Percentiles rank a stretch among this genome's conserved stretches.
Evolutionary conservation across 2,329 filamentous ascomycete species (phyloP).

Genomic region (Dryadomyces quercus-mongolicae): DNA sequence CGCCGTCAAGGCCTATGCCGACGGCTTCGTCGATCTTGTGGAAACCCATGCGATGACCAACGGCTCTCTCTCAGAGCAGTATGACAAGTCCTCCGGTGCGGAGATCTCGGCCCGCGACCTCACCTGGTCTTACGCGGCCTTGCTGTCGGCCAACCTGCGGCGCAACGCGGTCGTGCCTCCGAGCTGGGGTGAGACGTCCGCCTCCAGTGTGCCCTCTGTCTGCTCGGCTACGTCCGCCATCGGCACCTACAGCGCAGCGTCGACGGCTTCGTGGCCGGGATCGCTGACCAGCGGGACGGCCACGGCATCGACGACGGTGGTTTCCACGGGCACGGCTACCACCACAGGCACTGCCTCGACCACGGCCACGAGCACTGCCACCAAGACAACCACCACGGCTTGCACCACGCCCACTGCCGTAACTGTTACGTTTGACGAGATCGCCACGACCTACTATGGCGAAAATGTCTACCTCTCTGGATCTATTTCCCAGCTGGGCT

Average conservation of each 20-base stretch:
- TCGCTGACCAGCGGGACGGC: conserved; percentile 18
- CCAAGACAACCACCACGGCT: background rate
- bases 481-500: conserved; percentile 45
- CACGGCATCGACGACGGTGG: conserved; percentile 11
- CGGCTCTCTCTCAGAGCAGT: conserved; percentile 60
- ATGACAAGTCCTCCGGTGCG: conserved; percentile 33
- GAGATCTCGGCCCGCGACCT: conserved; percentile 54
- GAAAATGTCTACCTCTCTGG: conserved; percentile 56
- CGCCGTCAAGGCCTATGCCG: conserved; percentile 45
- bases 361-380: background rate
- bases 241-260: conserved; percentile 36
- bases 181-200: conserved; percentile 30
- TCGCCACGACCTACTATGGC: conserved; percentile 44
- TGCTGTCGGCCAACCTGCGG: conserved; percentile 50
- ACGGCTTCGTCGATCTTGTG: conserved; percentile 50
- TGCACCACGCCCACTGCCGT: conserved; percentile 34
- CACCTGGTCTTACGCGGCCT: conserved; percentile 63
- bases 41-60: conserved; percentile 47
- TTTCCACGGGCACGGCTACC: conserved; percentile 22
- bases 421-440: conserved; percentile 47
- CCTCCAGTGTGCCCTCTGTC: conserved; percentile 26
- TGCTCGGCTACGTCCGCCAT: conserved; percentile 34
- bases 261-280: conserved; percentile 3
- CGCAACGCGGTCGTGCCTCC: conserved; percentile 42
- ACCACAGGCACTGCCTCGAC: background rate